These are phyloP conservation scores for Schwanniomyces yamadae DNA, from an alignment of 805 yeast genomes.

Conservation along the genomic window DNA sequence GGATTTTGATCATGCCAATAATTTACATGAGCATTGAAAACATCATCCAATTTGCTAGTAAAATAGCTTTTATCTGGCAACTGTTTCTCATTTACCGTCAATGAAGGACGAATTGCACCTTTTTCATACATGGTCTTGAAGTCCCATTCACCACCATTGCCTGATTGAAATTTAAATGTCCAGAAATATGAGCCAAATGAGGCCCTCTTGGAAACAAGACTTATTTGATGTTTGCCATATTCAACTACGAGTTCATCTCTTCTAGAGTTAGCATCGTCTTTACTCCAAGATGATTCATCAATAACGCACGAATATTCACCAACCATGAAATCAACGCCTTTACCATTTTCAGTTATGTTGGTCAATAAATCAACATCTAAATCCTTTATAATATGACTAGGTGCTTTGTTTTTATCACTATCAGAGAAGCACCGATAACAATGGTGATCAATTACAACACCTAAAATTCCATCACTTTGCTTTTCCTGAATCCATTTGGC, in stretches of 20 bases:
- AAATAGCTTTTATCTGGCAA: slow-evolving; percentile 43
- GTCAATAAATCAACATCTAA: slow-evolving; percentile 50
- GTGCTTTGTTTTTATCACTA: slow-evolving; percentile 62
- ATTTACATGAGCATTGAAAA: slow-evolving; percentile 47
- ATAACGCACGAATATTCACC: slow-evolving; percentile 93
- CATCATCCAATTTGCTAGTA: slow-evolving; percentile 37
- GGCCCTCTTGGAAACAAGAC: slow-evolving; percentile 51
- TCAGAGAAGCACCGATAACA: slow-evolving; percentile 84
- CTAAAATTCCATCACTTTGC: slow-evolving; percentile 39
- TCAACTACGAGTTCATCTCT: slow-evolving; percentile 57
- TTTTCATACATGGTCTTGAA: slow-evolving; percentile 69
- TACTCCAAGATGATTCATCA: slow-evolving; percentile 73
- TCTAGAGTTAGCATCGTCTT: slow-evolving; percentile 35
- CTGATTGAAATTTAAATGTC: slow-evolving; percentile 84
- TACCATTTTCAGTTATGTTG: slow-evolving; percentile 42
- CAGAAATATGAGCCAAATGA: slow-evolving; percentile 80
- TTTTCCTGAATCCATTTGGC: slow-evolving; percentile 57
- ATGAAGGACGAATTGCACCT: slow-evolving; percentile 44
- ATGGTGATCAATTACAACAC: slow-evolving; percentile 80
- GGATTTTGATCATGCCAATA: slow-evolving; percentile 69
- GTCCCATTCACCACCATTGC: slow-evolving; percentile 98
- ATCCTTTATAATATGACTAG: slow-evolving; percentile 61
- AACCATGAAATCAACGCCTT: slow-evolving; percentile 66
- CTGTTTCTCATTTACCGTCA: slow-evolving; percentile 18
- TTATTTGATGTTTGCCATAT: slow-evolving; percentile 59